Conservation (phyloP, 2,329 filamentous ascomycete genomes). For the Nigrospora sphaerica region DNA sequence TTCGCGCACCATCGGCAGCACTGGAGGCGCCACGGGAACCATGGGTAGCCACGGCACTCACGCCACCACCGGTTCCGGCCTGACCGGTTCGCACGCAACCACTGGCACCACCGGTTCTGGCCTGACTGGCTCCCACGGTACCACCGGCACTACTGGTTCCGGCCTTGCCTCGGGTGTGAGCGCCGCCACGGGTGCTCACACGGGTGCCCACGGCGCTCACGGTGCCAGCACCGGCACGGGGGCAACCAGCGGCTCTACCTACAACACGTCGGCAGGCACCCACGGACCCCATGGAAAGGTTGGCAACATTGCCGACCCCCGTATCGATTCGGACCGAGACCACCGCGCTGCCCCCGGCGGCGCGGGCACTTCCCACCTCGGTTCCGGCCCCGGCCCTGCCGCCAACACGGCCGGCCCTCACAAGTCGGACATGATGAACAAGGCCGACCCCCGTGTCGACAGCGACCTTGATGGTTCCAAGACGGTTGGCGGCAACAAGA, state of each 20-base stretch:
- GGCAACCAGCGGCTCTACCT: neutral
- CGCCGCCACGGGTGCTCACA: slow-evolving; percentile 13
- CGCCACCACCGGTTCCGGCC: slow-evolving; percentile 5
- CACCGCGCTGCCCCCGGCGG: slow-evolving; percentile 17
- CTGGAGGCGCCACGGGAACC: slow-evolving; percentile 15
- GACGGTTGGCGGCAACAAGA: slow-evolving; percentile 48
- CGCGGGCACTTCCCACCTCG: slow-evolving; percentile 11
- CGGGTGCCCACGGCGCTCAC: slow-evolving; percentile 14
- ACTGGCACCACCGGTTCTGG: slow-evolving; percentile 26
- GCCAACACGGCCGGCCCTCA: slow-evolving; percentile 30
- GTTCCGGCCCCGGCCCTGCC: slow-evolving; percentile 11
- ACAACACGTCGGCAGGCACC: slow-evolving; percentile 6
- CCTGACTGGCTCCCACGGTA: slow-evolving; percentile 8
- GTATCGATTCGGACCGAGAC: slow-evolving; percentile 24
- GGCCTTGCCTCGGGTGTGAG: neutral
- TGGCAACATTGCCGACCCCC: slow-evolving; percentile 23
- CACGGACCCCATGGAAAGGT: slow-evolving; percentile 23
- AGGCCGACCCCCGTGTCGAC: slow-evolving; percentile 46
- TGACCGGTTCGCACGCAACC: slow-evolving; percentile 6
- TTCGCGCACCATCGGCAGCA: slow-evolving; percentile 21
- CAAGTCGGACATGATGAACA: slow-evolving; percentile 34
- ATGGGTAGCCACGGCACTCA: slow-evolving; percentile 1
- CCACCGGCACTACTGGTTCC: slow-evolving; percentile 11
- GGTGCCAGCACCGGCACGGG: slow-evolving; percentile 3
- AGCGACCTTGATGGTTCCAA: slow-evolving; percentile 46